Percentiles rank a stretch among this genome's conserved stretches.
phyloP scores from a whole-genome alignment of 176 grass and related monocot genomes.

The Carex cristatella region DNA sequence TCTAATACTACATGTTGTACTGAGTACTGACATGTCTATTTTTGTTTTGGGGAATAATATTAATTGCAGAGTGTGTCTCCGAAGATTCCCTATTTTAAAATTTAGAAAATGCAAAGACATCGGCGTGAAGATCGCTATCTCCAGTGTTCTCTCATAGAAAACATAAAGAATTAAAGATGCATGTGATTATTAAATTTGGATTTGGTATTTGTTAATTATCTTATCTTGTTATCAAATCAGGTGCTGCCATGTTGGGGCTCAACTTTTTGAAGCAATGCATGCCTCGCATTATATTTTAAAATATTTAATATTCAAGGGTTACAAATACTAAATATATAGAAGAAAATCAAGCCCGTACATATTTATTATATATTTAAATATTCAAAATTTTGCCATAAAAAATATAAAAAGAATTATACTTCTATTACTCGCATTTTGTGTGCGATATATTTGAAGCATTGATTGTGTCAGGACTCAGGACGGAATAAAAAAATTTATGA shows the following conservation, averaged over 20 bases:
- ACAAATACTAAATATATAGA: background rate
- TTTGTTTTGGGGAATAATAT: background rate
- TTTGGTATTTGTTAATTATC: background rate
- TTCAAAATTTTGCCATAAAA: background rate
- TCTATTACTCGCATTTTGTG: too few relatives aligned
- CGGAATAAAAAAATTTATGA: too few relatives aligned
- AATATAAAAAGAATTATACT: too few relatives aligned
- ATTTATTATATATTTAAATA: background rate
- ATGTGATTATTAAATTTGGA: background rate
- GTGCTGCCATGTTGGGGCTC: background rate
- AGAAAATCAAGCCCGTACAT: background rate
- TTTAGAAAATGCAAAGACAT: background rate
- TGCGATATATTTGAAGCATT: too few relatives aligned
- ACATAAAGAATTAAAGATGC: too few relatives aligned
- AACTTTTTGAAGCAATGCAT: background rate
- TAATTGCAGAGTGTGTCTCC: background rate
- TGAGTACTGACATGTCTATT: background rate
- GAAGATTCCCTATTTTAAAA: slow-evolving; percentile 4
- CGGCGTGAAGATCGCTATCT: background rate
- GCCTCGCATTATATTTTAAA: background rate
- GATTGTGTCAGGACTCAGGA: too few relatives aligned
- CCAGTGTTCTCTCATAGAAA: background rate
- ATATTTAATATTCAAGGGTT: background rate
- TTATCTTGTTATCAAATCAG: slow-evolving; percentile 15
- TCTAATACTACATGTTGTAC: background rate